Evolutionary conservation across 192 early-diverging fungal species (phyloP).

Genomic region (Backusella australiensis): DNA sequence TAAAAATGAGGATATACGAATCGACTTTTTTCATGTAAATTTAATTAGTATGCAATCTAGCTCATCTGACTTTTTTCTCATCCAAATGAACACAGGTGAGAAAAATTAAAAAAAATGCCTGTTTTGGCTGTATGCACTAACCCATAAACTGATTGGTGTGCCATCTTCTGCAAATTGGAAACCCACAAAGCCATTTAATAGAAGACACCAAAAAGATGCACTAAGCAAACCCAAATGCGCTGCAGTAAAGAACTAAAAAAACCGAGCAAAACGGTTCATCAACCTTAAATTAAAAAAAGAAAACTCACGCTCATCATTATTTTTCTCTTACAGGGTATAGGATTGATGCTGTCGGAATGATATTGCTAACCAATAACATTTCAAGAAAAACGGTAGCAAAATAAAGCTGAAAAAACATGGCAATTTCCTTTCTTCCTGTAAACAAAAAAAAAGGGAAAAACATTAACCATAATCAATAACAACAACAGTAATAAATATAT

Average conservation of each 20-base stretch:
- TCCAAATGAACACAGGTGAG: background rate
- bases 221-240: constrained; percentile 76
- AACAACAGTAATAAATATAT: background rate
- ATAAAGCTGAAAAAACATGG: constrained; percentile 97
- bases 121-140: constrained; percentile 16
- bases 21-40: constrained; percentile 46
- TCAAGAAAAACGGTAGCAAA: constrained; percentile 80
- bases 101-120: background rate
- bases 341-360: constrained; percentile 78
- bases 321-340: constrained; percentile 56
- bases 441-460: constrained; percentile 2
- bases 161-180: constrained; percentile 98
- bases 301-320: background rate
- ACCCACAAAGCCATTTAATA: constrained; percentile 92
- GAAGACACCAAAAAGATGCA: constrained; percentile 85
- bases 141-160: constrained; percentile 90
- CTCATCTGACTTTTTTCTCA: background rate
- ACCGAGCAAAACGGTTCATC: background rate
- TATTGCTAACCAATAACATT: constrained; percentile 85
- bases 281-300: background rate
- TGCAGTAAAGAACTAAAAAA: constrained; percentile 74
- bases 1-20: constrained; percentile 77
- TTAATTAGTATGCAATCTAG: constrained; percentile 5
- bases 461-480: background rate
- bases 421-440: constrained; percentile 91